phyloP scores from a whole-genome alignment of 192 early-diverging fungal genomes.

The Coemansia sp. region DNA sequence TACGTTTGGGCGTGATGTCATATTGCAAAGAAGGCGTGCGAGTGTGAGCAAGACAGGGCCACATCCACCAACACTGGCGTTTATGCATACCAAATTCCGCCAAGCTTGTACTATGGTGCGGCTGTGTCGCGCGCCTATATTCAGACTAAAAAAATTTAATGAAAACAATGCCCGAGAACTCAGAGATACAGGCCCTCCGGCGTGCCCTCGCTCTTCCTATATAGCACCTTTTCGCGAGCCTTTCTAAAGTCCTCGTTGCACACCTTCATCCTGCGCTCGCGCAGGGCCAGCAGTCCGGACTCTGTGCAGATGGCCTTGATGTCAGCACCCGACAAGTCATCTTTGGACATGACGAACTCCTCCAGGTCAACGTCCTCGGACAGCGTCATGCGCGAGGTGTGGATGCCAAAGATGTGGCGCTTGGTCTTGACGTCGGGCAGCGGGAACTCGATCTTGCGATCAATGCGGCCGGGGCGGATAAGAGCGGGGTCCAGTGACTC shows the following conservation, averaged over 20 bases:
- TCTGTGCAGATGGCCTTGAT: constrained; percentile 99
- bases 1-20: background rate
- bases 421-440: constrained; percentile 95
- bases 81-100: too few species aligned
- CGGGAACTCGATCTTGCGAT: constrained; percentile 99
- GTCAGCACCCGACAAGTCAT: constrained; percentile 97
- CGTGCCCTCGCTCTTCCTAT: constrained; percentile 97
- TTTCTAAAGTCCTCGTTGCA: constrained; percentile 95
- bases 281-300: constrained; percentile 93
- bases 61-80: too few species aligned
- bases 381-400: constrained; percentile 92
- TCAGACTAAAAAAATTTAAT: background rate
- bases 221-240: constrained; percentile 98
- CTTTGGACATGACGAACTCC: constrained; percentile 99
- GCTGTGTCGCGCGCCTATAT: background rate
- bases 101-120: too few species aligned
- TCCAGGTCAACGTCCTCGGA: constrained; percentile 96
- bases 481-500: constrained; percentile 96
- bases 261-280: constrained; percentile 98
- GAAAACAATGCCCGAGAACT: background rate
- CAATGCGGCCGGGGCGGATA: constrained; percentile 95
- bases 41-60: too few species aligned
- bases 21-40: background rate
- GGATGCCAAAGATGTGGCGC: constrained; percentile 95
- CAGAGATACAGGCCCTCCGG: constrained; percentile 94